A percentile compares a stretch with the other conserved stretches of the same genome.
Evolutionary conservation across 768 basidiomycete genomes (phyloP).

Genomic region (Pleurotus sapidus): DNA sequence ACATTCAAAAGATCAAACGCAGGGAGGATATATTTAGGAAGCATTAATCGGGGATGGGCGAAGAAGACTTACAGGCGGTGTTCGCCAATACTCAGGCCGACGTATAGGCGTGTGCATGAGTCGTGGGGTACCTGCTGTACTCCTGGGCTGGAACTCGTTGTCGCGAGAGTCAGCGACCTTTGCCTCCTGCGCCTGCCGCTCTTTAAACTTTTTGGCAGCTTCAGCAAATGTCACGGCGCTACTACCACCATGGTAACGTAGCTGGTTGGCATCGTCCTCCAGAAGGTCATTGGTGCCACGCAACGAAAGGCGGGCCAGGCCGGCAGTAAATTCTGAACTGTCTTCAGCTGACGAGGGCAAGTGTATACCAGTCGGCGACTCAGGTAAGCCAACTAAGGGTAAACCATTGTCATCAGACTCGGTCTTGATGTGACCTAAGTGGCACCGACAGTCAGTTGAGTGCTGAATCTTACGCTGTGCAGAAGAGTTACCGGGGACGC

Average conservation of each 20-base stretch:
- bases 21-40: not conserved
- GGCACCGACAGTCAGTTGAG: not conserved
- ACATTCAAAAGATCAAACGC: not conserved
- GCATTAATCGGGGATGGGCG: slow-evolving; percentile 1
- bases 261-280: slow-evolving; percentile 30
- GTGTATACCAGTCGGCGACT: not conserved
- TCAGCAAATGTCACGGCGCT: slow-evolving; percentile 55
- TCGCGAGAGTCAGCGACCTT: slow-evolving; percentile 11
- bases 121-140: slow-evolving; percentile 13
- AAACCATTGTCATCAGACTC: slow-evolving; percentile 4
- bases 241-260: slow-evolving; percentile 63
- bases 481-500: not conserved
- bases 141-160: slow-evolving; percentile 2
- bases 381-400: not conserved
- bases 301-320: not conserved
- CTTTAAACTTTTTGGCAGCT: slow-evolving; percentile 48
- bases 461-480: too few species aligned
- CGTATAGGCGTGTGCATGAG: slow-evolving; percentile 18
- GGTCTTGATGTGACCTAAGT: not conserved
- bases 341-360: slow-evolving; percentile 1
- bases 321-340: not conserved
- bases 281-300: slow-evolving; percentile 1
- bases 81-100: slow-evolving; percentile 55
- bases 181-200: slow-evolving; percentile 43
- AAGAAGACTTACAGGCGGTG: slow-evolving; percentile 43